Conservation (phyloP, 345 rosid genomes). For the Diplotaxis tenuifolia region DNA sequence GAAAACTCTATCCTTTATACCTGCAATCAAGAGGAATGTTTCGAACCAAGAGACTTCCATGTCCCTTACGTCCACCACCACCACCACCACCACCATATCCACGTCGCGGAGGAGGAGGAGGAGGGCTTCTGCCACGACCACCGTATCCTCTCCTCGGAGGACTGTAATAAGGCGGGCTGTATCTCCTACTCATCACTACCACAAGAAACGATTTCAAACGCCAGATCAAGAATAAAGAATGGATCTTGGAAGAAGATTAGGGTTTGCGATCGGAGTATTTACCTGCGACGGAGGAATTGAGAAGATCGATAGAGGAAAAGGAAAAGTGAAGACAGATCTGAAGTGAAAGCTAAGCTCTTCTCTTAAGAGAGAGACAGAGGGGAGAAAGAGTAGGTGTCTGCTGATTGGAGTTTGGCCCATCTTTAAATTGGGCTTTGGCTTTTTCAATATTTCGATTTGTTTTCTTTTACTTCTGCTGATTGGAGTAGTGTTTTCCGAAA, state of each 20-base stretch:
- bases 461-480: too few relatives aligned
- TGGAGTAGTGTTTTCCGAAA: background rate
- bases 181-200: conserved; percentile 65
- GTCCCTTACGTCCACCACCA: conserved; percentile 83
- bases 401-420: background rate
- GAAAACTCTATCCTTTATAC: conserved; percentile 35
- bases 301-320: conserved; percentile 5
- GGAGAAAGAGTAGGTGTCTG: background rate
- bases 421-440: background rate
- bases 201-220: background rate
- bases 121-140: conserved; percentile 71
- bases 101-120: conserved; percentile 60
- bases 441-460: background rate
- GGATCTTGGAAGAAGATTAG: background rate
- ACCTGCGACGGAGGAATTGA: conserved; percentile 16
- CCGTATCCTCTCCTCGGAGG: conserved; percentile 96
- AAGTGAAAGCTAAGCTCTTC: conserved; percentile 16
- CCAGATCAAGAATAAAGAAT: conserved; percentile 1
- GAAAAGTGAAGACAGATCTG: conserved; percentile 28
- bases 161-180: conserved; percentile 68
- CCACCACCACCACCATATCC: conserved; percentile 89
- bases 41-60: conserved; percentile 88
- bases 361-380: background rate
- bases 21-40: conserved; percentile 95
- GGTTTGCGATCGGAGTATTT: background rate